Conservation (phyloP, 176 grass and related monocot species). For the Rhynchospora tenuis region DNA sequence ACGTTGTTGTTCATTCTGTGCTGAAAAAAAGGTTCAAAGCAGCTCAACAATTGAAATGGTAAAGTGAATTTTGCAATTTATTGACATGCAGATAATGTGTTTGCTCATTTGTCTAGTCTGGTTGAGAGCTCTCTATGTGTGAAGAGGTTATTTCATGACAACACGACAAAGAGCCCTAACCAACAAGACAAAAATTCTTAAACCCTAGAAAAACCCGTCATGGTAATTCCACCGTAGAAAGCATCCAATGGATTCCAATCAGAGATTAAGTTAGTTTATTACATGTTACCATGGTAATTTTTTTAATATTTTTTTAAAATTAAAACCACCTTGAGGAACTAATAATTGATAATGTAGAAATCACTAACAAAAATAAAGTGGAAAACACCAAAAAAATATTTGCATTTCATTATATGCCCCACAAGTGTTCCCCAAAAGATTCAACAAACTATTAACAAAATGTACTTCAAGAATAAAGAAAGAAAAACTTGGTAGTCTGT, state of each 20-base stretch:
- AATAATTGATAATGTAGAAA: background rate
- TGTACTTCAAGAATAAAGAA: background rate
- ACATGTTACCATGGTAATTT: background rate
- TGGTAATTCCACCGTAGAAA: background rate
- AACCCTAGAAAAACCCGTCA: background rate
- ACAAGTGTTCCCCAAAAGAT: background rate
- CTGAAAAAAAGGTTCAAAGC: background rate
- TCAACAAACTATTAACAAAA: background rate
- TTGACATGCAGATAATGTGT: background rate
- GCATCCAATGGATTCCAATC: background rate
- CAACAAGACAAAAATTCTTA: background rate
- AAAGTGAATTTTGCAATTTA: background rate
- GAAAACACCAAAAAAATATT: background rate
- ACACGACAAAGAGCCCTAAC: background rate
- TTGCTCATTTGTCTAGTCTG: background rate
- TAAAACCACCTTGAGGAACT: background rate
- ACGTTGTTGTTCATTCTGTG: background rate
- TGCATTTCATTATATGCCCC: background rate
- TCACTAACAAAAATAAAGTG: background rate
- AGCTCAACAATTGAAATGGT: background rate
- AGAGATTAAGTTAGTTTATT: background rate
- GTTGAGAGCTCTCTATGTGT: background rate
- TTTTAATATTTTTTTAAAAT: background rate
- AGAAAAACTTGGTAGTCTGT: background rate
- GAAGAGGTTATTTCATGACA: background rate